phyloP scores from a whole-genome alignment of 306 rosid species.

The Pterocarpus santalinus region DNA sequence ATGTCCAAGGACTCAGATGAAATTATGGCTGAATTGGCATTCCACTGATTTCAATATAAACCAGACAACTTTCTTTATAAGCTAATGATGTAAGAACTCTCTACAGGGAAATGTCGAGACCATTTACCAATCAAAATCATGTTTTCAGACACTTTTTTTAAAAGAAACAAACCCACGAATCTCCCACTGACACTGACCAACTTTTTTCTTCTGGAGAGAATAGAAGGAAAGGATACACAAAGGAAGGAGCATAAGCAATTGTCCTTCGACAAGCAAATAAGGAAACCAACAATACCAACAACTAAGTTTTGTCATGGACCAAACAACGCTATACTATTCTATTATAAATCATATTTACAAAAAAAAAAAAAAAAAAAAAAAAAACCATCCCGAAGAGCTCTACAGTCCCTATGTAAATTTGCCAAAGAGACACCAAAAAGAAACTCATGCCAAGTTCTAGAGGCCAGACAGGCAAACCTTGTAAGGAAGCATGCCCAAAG shows the following conservation, averaged over 20 bases:
- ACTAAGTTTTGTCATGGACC: too few relatives aligned
- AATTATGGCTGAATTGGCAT: neutral
- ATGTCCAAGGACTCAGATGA: neutral
- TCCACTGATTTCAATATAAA: neutral
- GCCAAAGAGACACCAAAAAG: too few relatives aligned
- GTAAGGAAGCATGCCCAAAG: too few relatives aligned
- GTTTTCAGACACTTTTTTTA: neutral
- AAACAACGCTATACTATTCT: too few relatives aligned
- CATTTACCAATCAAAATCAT: neutral
- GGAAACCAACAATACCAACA: neutral
- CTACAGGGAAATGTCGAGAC: neutral
- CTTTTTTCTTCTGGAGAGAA: neutral
- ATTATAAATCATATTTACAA: too few relatives aligned
- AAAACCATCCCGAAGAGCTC: too few relatives aligned
- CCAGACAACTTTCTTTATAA: neutral
- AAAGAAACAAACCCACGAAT: neutral
- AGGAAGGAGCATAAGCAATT: conserved; percentile 1
- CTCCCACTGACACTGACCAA: neutral
- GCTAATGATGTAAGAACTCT: neutral
- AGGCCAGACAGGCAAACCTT: too few relatives aligned
- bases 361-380: too few relatives aligned
- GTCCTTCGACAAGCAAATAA: neutral
- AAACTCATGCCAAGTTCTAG: too few relatives aligned
- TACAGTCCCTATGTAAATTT: too few relatives aligned
- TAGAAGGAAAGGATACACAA: too few relatives aligned